phyloP scores from a whole-genome alignment of 768 basidiomycete genomes.

The Dentipellis fragilis region DNA sequence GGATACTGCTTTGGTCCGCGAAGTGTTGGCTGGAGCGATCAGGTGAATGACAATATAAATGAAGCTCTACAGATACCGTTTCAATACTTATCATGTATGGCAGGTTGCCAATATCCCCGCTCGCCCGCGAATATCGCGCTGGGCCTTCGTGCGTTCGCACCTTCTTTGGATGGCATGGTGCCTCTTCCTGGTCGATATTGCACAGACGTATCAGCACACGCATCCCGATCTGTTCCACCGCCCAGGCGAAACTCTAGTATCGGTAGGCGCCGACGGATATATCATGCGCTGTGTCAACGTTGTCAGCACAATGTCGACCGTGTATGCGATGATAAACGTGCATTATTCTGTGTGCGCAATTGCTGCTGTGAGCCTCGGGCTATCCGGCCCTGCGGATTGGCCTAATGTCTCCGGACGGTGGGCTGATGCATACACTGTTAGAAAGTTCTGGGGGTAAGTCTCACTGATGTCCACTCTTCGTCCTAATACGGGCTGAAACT shows the following conservation, averaged over 20 bases:
- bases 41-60: not conserved
- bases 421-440: not conserved
- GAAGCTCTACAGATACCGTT: too few species aligned
- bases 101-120: not conserved
- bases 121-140: not conserved
- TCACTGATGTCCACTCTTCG: too few species aligned
- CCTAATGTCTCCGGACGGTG: not conserved
- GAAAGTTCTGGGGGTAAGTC: not conserved
- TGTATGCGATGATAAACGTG: not conserved
- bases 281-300: not conserved
- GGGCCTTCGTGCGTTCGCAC: not conserved
- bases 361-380: not conserved
- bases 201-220: not conserved
- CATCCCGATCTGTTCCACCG: not conserved
- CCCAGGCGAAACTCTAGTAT: not conserved
- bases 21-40: not conserved
- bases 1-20: not conserved
- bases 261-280: not conserved
- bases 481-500: too few species aligned
- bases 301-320: not conserved
- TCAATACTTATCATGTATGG: not conserved
- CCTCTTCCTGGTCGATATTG: not conserved
- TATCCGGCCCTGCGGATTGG: not conserved
- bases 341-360: not conserved
- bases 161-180: not conserved